Evolutionary conservation across 1,284 basidiomycete species (phyloP).

Genomic region (Erythrobasidium hasegawianum): DNA sequence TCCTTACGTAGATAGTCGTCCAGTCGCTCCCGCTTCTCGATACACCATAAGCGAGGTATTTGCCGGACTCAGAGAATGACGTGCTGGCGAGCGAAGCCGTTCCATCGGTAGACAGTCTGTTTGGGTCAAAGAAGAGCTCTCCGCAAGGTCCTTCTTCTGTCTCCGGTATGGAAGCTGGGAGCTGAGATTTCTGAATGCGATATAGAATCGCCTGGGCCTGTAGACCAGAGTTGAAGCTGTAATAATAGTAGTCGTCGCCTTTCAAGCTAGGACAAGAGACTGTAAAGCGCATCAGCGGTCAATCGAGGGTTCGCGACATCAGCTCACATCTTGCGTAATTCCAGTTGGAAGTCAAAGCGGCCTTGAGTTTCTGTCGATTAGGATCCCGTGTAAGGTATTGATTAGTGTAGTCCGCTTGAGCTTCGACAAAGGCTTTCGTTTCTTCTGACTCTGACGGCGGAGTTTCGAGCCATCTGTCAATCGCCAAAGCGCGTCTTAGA

Average conservation of each 20-base stretch:
- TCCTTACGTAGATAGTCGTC: slow-evolving; percentile 55
- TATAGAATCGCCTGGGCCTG: slow-evolving; percentile 57
- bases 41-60: slow-evolving; percentile 63
- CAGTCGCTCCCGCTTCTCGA: slow-evolving; percentile 65
- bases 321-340: slow-evolving; percentile 63
- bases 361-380: slow-evolving; percentile 59
- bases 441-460: slow-evolving; percentile 54
- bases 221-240: slow-evolving; percentile 44
- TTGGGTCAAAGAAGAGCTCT: slow-evolving; percentile 75
- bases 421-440: slow-evolving; percentile 61
- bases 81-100: slow-evolving; percentile 61
- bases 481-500: slow-evolving; percentile 14
- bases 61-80: slow-evolving; percentile 63
- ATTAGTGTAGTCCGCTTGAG: slow-evolving; percentile 62
- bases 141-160: slow-evolving; percentile 52
- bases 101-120: slow-evolving; percentile 68
- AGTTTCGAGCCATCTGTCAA: slow-evolving; percentile 44
- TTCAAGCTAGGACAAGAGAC: slow-evolving; percentile 55
- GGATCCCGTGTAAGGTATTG: slow-evolving; percentile 61
- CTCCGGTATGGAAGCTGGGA: slow-evolving; percentile 56
- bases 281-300: slow-evolving; percentile 4
- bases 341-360: slow-evolving; percentile 60
- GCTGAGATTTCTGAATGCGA: slow-evolving; percentile 58
- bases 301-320: not conserved
- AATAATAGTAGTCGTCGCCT: slow-evolving; percentile 67